Conservation (phyloP, 2,329 filamentous ascomycete species). For the Verticillium dahliae region DNA sequence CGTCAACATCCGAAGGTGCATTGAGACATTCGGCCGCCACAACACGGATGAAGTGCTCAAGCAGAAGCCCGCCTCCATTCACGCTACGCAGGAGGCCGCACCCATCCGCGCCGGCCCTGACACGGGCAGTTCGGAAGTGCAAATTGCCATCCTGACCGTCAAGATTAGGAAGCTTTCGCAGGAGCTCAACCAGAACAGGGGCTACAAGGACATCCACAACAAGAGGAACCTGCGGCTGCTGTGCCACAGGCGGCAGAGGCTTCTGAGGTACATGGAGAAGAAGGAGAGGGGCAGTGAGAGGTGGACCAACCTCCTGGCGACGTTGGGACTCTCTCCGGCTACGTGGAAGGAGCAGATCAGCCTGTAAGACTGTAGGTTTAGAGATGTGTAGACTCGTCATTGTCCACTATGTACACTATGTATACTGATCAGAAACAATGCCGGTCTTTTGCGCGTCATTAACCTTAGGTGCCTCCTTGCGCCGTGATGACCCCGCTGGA, state of each 20-base stretch:
- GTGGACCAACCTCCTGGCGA: conserved; percentile 81
- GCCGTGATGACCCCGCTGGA: conserved; percentile 27
- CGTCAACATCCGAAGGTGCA: conserved; percentile 76
- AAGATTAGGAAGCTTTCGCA: conserved; percentile 82
- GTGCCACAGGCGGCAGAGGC: conserved; percentile 82
- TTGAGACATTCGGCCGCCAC: conserved; percentile 86
- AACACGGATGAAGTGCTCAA: conserved; percentile 69
- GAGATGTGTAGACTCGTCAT: conserved; percentile 31
- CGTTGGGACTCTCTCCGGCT: conserved; percentile 76
- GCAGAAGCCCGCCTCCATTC: conserved; percentile 48
- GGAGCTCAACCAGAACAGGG: conserved; percentile 59
- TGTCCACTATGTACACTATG: conserved; percentile 45
- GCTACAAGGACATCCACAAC: conserved; percentile 85
- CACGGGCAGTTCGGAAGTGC: conserved; percentile 94
- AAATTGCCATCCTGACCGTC: conserved; percentile 88
- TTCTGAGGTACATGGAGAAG: conserved; percentile 76
- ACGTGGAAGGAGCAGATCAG: conserved; percentile 89
- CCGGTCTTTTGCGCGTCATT: conserved; percentile 11
- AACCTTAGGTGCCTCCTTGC: conserved; percentile 14
- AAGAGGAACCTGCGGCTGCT: conserved; percentile 83
- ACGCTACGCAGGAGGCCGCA: conserved; percentile 32
- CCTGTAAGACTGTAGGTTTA: conserved; percentile 42
- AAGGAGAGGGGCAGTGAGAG: conserved; percentile 88
- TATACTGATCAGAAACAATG: conserved; percentile 10
- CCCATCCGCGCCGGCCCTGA: conserved; percentile 71